Conservation (phyloP, 441 rosid genomes). For the Viola pubescens region DNA sequence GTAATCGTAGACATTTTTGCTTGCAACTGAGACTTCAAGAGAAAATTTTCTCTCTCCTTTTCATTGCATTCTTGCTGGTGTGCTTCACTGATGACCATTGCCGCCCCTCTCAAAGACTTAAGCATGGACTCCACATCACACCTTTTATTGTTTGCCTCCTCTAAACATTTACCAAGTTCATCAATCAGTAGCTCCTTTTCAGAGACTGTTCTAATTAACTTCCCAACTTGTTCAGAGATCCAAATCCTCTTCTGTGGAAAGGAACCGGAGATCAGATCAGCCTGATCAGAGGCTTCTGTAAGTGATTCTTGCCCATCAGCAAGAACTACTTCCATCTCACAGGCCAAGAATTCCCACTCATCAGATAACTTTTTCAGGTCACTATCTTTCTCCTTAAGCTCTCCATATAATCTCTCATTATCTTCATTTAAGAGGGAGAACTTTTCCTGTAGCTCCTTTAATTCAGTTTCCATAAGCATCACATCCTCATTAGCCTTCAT, state of each 20-base stretch:
- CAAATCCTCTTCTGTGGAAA: slow-evolving; percentile 77
- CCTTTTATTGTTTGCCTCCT: slow-evolving; percentile 69
- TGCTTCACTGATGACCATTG: slow-evolving; percentile 77
- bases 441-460: slow-evolving; percentile 53
- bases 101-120: slow-evolving; percentile 83
- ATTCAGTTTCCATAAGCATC: slow-evolving; percentile 40
- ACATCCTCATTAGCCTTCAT: slow-evolving; percentile 37
- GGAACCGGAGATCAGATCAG: slow-evolving; percentile 57
- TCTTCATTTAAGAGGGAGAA: slow-evolving; percentile 40
- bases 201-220: slow-evolving; percentile 50
- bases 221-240: slow-evolving; percentile 86
- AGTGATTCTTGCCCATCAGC: slow-evolving; percentile 65
- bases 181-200: slow-evolving; percentile 75
- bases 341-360: slow-evolving; percentile 71
- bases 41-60: slow-evolving; percentile 56
- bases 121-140: slow-evolving; percentile 78
- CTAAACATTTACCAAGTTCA: slow-evolving; percentile 75
- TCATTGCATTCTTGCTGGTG: slow-evolving; percentile 77
- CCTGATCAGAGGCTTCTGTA: slow-evolving; percentile 64
- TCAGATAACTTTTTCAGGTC: slow-evolving; percentile 49
- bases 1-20: slow-evolving; percentile 36
- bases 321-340: slow-evolving; percentile 76
- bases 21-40: slow-evolving; percentile 49
- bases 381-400: slow-evolving; percentile 53
- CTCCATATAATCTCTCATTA: slow-evolving; percentile 45